Evolutionary conservation across 2,329 filamentous ascomycete genomes (phyloP).

Genomic region (Apiospora sp.): DNA sequence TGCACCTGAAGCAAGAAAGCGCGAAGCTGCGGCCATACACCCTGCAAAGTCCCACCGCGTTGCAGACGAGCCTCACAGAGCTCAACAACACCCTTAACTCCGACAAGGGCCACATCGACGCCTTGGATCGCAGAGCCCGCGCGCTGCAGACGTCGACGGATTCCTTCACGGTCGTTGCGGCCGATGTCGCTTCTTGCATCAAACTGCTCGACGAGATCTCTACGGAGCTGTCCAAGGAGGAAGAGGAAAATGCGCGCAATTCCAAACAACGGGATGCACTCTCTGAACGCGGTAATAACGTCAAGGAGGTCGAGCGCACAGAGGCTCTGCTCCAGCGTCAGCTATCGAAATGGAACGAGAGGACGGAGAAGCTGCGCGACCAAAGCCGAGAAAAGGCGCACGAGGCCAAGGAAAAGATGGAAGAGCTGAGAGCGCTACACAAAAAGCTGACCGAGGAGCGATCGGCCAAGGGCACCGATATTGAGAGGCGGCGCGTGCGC

Average conservation of each 20-base stretch:
- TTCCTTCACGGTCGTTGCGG: constrained; percentile 83
- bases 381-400: constrained; percentile 83
- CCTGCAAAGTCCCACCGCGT: constrained; percentile 81
- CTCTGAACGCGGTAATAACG: constrained; percentile 86
- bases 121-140: constrained; percentile 84
- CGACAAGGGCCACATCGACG: constrained; percentile 87
- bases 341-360: constrained; percentile 83
- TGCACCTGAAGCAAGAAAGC: constrained; percentile 82
- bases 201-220: constrained; percentile 89
- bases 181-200: constrained; percentile 87
- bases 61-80: constrained; percentile 84
- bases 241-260: constrained; percentile 85
- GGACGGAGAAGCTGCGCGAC: constrained; percentile 83
- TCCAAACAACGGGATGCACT: constrained; percentile 85
- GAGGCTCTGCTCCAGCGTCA: constrained; percentile 86
- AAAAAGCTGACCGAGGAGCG: constrained; percentile 84
- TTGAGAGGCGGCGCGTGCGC: constrained; percentile 88
- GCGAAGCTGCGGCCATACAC: constrained; percentile 92
- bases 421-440: constrained; percentile 83
- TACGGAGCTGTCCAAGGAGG: constrained; percentile 85
- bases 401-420: constrained; percentile 86
- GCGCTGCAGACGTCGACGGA: constrained; percentile 92
- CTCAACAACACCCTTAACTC: constrained; percentile 78
- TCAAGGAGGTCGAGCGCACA: constrained; percentile 88
- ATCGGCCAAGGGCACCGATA: constrained; percentile 85